Evolutionary conservation across 805 yeast genomes (phyloP).

Genomic region (Ogataea wickerhamii): DNA sequence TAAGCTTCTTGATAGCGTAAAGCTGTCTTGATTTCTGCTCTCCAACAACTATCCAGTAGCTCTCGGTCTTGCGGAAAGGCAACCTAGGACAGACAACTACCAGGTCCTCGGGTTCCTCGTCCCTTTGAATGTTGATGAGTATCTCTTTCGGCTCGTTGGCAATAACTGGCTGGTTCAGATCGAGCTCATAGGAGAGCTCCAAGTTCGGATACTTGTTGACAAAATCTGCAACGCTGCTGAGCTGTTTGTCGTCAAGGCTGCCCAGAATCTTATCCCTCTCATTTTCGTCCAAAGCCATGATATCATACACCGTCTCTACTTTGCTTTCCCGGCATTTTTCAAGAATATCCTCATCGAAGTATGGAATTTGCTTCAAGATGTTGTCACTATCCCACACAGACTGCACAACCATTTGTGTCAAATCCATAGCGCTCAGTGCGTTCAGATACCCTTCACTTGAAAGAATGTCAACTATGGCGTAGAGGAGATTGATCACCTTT

Average conservation of each 20-base stretch:
- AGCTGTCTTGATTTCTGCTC: slow-evolving; percentile 55
- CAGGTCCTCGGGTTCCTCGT: slow-evolving; percentile 70
- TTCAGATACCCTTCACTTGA: slow-evolving; percentile 78
- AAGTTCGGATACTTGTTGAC: slow-evolving; percentile 88
- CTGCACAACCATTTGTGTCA: slow-evolving; percentile 84
- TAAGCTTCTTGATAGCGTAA: slow-evolving; percentile 67
- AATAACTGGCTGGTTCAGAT: slow-evolving; percentile 36
- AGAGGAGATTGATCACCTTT: slow-evolving; percentile 47
- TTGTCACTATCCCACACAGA: slow-evolving; percentile 80
- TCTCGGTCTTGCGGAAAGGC: slow-evolving; percentile 60
- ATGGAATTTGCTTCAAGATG: slow-evolving; percentile 80
- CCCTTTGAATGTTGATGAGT: slow-evolving; percentile 53
- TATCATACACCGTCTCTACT: slow-evolving; percentile 74
- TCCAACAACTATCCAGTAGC: slow-evolving; percentile 90
- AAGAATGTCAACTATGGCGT: slow-evolving; percentile 70
- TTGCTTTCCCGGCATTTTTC: slow-evolving; percentile 49
- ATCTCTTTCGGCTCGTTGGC: slow-evolving; percentile 47
- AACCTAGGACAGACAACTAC: slow-evolving; percentile 55
- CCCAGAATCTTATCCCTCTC: slow-evolving; percentile 60
- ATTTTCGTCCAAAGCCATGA: slow-evolving; percentile 66
- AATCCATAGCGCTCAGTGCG: slow-evolving; percentile 80
- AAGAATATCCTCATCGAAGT: slow-evolving; percentile 47
- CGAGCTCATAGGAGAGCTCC: slow-evolving; percentile 58
- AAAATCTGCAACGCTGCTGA: slow-evolving; percentile 75
- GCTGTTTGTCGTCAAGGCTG: slow-evolving; percentile 41